Conservation (phyloP, 2,329 filamentous ascomycete genomes). For the Penicillium sp. region DNA sequence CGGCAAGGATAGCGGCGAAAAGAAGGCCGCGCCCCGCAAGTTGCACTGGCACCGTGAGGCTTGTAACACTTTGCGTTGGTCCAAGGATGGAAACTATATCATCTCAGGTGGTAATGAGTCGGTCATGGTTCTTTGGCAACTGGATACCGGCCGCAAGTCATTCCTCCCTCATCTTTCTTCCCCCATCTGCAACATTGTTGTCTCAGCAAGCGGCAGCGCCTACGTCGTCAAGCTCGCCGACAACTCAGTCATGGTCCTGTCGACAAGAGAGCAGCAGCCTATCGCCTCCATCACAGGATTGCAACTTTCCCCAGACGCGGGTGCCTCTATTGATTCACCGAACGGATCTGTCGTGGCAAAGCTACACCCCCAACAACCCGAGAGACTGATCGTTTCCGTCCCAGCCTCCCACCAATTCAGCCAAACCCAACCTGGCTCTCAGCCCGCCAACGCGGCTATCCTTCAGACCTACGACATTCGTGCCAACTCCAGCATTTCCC, state of each 20-base stretch:
- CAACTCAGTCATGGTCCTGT: constrained; percentile 88
- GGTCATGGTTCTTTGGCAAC: constrained; percentile 87
- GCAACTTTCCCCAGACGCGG: constrained; percentile 57
- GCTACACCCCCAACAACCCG: constrained; percentile 63
- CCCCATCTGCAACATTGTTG: constrained; percentile 78
- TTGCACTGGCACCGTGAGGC: constrained; percentile 90
- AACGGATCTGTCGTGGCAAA: constrained; percentile 52
- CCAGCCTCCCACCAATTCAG: constrained; percentile 53
- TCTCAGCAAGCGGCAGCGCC: constrained; percentile 76
- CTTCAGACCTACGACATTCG: constrained; percentile 88
- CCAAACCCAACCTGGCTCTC: constrained; percentile 34
- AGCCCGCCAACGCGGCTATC: constrained; percentile 54
- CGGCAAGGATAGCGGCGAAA: constrained; percentile 32
- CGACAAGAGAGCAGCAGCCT: constrained; percentile 84
- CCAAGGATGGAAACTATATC: constrained; percentile 87
- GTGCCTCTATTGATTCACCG: constrained; percentile 52
- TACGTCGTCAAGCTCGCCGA: constrained; percentile 87
- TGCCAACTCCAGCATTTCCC: constrained; percentile 73
- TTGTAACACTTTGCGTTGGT: constrained; percentile 87
- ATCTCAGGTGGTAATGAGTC: constrained; percentile 92
- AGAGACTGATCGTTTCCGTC: constrained; percentile 69
- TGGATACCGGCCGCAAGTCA: constrained; percentile 80
- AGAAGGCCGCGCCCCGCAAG: constrained; percentile 58
- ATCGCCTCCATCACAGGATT: constrained; percentile 82
- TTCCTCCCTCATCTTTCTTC: constrained; percentile 89